A percentile compares a stretch with the other conserved stretches of the same genome.
phyloP scores from a whole-genome alignment of 345 rosid species.

The Conringia planisiliqua region DNA sequence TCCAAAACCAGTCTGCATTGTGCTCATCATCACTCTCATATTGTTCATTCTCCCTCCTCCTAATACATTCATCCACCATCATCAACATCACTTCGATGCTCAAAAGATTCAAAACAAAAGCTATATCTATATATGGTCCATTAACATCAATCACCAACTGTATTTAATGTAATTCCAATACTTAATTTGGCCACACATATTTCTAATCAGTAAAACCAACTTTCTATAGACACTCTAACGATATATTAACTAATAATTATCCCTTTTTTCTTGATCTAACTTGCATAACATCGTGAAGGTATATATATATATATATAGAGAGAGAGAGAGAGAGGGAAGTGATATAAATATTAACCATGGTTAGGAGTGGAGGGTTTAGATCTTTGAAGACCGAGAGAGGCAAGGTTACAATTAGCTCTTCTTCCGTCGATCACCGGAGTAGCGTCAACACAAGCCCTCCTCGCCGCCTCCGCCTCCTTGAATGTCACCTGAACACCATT shows the following conservation, averaged over 20 bases:
- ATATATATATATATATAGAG: neutral
- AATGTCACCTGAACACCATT: conserved; percentile 66
- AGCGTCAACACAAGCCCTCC: conserved; percentile 87
- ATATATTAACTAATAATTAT: neutral
- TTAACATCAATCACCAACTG: conserved; percentile 10
- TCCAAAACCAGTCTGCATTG: conserved; percentile 71
- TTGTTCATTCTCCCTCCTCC: conserved; percentile 55
- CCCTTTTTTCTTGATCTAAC: neutral
- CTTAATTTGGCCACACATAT: neutral
- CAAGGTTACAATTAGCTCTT: conserved; percentile 96
- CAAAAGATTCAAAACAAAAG: neutral
- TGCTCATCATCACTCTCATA: conserved; percentile 62
- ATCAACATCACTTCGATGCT: neutral
- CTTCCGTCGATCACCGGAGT: conserved; percentile 97
- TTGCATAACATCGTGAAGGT: neutral
- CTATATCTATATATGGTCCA: neutral
- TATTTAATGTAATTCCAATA: neutral
- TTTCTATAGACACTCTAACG: neutral
- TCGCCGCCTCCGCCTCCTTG: conserved; percentile 85
- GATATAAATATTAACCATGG: conserved; percentile 46
- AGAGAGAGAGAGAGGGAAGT: neutral
- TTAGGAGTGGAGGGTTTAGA: conserved; percentile 96
- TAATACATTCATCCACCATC: conserved; percentile 16
- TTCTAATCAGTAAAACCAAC: neutral
- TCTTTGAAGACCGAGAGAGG: conserved; percentile 91